Evolutionary conservation across 305 asterid species (phyloP).

Genomic region (Fraxinus sp.): DNA sequence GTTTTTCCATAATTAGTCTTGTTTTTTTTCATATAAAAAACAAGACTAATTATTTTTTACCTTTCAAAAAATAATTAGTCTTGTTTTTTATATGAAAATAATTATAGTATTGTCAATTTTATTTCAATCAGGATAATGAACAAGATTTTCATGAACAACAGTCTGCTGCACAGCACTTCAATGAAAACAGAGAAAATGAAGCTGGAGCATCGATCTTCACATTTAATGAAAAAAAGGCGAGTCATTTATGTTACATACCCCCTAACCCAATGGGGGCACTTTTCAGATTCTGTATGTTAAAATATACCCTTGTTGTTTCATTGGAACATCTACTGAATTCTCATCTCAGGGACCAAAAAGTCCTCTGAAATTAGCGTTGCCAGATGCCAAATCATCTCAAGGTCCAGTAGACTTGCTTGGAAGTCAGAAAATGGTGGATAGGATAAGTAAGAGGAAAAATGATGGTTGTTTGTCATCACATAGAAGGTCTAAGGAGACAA

Average conservation of each 20-base stretch:
- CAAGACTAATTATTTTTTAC: too few species aligned
- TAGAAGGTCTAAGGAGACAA: constrained; percentile 56
- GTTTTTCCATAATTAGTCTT: not conserved
- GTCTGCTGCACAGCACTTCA: not conserved
- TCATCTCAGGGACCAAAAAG: constrained; percentile 61
- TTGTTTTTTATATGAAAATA: not conserved
- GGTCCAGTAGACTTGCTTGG: constrained; percentile 73
- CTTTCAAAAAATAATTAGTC: not conserved
- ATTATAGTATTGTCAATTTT: not conserved
- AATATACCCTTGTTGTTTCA: constrained; percentile 10
- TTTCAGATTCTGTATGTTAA: not conserved
- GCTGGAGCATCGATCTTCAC: not conserved
- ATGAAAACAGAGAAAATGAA: not conserved
- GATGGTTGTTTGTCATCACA: constrained; percentile 54
- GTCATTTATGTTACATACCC: not conserved
- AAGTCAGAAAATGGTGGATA: constrained; percentile 84
- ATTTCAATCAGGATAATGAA: not conserved
- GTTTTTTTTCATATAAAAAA: too few species aligned
- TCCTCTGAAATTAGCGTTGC: constrained; percentile 49
- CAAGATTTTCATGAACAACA: not conserved
- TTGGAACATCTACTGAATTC: constrained; percentile 8
- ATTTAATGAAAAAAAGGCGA: not conserved
- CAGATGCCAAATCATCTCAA: constrained; percentile 66
- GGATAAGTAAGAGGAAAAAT: constrained; percentile 90
- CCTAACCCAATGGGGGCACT: not conserved